Evolutionary conservation across 352 stramenopile genomes (phyloP), one percentile per base, ranked within the genome.

Genomic region (Phytophthora agathidicida): DNA sequence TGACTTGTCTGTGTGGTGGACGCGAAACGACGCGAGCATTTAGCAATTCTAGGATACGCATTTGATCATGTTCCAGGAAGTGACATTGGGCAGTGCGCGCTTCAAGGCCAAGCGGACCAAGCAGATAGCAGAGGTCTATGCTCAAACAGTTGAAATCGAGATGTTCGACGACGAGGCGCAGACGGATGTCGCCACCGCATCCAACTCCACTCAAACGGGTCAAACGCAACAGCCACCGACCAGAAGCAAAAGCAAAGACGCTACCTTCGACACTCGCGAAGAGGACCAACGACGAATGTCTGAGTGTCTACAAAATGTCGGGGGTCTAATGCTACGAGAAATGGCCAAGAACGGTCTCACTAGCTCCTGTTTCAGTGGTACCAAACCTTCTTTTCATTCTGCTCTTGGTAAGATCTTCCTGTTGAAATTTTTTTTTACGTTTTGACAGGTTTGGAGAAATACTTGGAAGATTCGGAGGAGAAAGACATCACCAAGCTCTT

Each of bases 381-480:
- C 26, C 36, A 9, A 10, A 16, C 3, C 31, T 16, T 48, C 3
- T 38, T 26, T 2, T n/a, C n/a, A n/a, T n/a, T n/a, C n/a, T n/a
- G n/a, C n/a, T n/a, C n/a, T n/a, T n/a, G n/a, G n/a, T n/a, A 13
- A 17, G 7, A 26, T 31, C 16, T 45, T n/a, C 11, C n/a, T n/a
- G n/a, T n/a, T 9, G 1, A 37, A 27, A 41, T 16, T 3, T 7
- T 52, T 27, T 3, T 3, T 45, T 2, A 28, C 16, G 3, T 49
- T 28, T 17, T 10, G 31, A 33, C 23, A 88, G 81, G 77, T 3
- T 76, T 90, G 39, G 75, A 89, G 39, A 57, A 56, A 37, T 73
- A 86, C 59, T 46, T 89, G 14, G 75, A 87, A 39, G 75, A 86
- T n/a, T 75, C 73, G 2, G 75, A 83, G n/a, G 80, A 93, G 32